Evolutionary conservation across 306 rosid species (phyloP).

Genomic region (Sindora glabra): DNA sequence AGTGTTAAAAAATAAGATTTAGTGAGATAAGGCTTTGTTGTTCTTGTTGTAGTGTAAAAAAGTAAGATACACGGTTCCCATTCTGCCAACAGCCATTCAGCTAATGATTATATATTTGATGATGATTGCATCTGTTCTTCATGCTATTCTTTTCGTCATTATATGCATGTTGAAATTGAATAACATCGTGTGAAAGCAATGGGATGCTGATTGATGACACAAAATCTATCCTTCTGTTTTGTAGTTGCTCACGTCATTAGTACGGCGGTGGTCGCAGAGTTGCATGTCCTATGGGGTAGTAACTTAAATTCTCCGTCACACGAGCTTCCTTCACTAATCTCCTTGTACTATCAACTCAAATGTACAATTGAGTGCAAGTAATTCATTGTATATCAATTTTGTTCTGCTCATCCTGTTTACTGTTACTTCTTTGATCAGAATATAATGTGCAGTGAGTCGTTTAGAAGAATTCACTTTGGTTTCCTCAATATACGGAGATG

Average conservation of each 20-base stretch:
- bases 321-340: not conserved
- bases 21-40: too few relatives aligned
- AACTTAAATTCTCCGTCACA: conserved; percentile 1
- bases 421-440: not conserved
- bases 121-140: not conserved
- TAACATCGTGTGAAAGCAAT: not conserved
- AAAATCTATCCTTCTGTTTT: conserved; percentile 11
- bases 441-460: not conserved
- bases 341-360: conserved; percentile 3
- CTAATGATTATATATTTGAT: not conserved
- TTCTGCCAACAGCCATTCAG: too few relatives aligned
- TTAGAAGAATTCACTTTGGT: too few relatives aligned
- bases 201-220: conserved; percentile 12
- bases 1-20: not conserved
- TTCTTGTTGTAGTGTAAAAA: too few relatives aligned
- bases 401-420: not conserved
- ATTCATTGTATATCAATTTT: conserved; percentile 4
- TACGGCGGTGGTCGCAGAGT: conserved; percentile 69
- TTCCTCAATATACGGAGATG: too few relatives aligned
- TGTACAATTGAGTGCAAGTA: conserved; percentile 11
- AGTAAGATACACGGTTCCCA: not conserved
- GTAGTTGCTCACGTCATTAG: conserved; percentile 86
- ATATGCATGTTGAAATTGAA: too few relatives aligned
- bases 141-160: not conserved
- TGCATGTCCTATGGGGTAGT: conserved; percentile 4